Percentiles rank a stretch among this genome's conserved stretches.
Evolutionary conservation across 495 filamentous ascomycete species (phyloP).

Genomic region (Filosporella fistucella): DNA sequence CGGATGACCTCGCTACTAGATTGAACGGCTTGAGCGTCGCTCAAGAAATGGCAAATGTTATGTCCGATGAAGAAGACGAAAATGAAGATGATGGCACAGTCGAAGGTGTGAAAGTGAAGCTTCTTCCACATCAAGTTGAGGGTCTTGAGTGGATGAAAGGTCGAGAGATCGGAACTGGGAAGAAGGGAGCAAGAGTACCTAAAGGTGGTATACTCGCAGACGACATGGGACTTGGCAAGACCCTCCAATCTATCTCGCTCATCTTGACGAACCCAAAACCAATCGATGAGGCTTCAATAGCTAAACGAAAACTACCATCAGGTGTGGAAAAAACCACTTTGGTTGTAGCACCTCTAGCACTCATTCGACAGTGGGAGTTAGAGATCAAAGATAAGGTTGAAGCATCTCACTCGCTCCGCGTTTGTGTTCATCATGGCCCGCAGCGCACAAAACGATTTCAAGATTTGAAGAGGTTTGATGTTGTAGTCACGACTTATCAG

Average conservation of each 20-base stretch:
- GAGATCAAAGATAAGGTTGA: slow-evolving; percentile 80
- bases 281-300: slow-evolving; percentile 28
- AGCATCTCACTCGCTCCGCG: slow-evolving; percentile 60
- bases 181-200: slow-evolving; percentile 59
- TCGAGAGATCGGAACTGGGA: slow-evolving; percentile 76
- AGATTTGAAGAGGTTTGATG: slow-evolving; percentile 78
- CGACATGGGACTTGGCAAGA: slow-evolving; percentile 86
- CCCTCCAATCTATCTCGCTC: slow-evolving; percentile 75
- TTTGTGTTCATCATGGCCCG: slow-evolving; percentile 86
- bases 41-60: slow-evolving; percentile 27
- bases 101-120: slow-evolving; percentile 78
- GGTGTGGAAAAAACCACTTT: slow-evolving; percentile 73
- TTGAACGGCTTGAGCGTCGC: slow-evolving; percentile 53
- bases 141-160: slow-evolving; percentile 91
- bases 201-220: slow-evolving; percentile 86
- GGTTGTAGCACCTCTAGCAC: slow-evolving; percentile 88
- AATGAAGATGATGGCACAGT: slow-evolving; percentile 69
- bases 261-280: slow-evolving; percentile 80
- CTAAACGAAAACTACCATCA: slow-evolving; percentile 55
- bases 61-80: slow-evolving; percentile 55
- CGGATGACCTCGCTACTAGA: slow-evolving; percentile 50
- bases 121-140: slow-evolving; percentile 89
- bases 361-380: slow-evolving; percentile 96
- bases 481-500: slow-evolving; percentile 97
- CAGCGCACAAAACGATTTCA: slow-evolving; percentile 72